Base-by-base conservation (phyloP, 495 filamentous ascomycete genomes). In the Chaetomium tenue region DNA sequence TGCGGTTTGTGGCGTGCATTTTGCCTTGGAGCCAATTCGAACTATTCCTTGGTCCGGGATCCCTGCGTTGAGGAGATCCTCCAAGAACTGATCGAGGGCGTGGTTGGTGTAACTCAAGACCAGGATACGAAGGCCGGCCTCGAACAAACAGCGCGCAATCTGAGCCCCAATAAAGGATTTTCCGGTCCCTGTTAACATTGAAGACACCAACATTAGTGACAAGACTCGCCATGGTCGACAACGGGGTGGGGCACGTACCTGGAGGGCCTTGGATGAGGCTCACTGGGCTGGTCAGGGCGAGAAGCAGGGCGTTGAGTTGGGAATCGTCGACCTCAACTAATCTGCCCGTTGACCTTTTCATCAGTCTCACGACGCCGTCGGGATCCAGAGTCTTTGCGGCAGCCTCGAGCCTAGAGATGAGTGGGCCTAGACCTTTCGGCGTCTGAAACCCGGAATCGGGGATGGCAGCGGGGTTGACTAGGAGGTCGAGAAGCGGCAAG, bases 121-220 rank as follows among this genome's bases (percentile, higher is more conserved):
- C 1, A 93, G 74, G 0, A 91, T 84, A 0, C 63, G 83, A 60
- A 86, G 72, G 0, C 59, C 46, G 0, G 86, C 68, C 25, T 87
- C 75, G 64, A 84, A 73, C 1, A 93, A 58, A 0, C 75, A 71
- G 60, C 89, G 89, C 0, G 85, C 84, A 18, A 91, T 67, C 4
- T 89, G 73, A 0, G 89, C 86, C 0, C 91, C 91, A 39, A 91
- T 84, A 63, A 92, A 91, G 0, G 89, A 91, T 61, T 93, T 93
- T 6, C 91, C 91, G 4, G 90, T 93, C 4, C 89, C 89, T 91
- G 51, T 15, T 9, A 37, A 12, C 33, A 12, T 37, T 37, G 9
- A 37, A 37, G 62, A 56, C 37, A 71, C 4, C 23, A 30, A 37
- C 9, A 66, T 13, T 2, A 52, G 47, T 42, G 16, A 16, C 8